These are phyloP conservation scores for Fomitopsis serialis DNA, from an alignment of 768 basidiomycete species.

Conservation along the genomic window DNA sequence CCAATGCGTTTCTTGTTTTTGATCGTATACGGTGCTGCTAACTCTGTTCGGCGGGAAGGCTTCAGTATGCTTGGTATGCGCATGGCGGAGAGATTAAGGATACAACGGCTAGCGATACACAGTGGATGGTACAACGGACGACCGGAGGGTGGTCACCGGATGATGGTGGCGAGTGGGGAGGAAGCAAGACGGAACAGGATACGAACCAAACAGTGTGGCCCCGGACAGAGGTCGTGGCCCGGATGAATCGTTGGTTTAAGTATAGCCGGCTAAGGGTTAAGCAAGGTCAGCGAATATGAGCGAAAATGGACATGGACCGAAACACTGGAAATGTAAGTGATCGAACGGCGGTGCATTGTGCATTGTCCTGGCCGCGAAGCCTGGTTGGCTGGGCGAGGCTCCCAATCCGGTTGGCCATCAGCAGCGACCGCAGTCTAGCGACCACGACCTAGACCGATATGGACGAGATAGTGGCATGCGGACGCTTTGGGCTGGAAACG, in stretches of 20 bases:
- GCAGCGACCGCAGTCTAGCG: background rate
- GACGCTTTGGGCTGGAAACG: background rate
- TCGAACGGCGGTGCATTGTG: background rate
- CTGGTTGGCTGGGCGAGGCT: background rate
- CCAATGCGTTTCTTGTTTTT: slow-evolving; percentile 36
- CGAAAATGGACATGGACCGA: background rate
- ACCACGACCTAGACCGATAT: background rate
- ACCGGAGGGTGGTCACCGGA: background rate
- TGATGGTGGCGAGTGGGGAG: slow-evolving; percentile 2
- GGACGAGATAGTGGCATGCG: background rate
- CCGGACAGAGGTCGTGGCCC: slow-evolving; percentile 8
- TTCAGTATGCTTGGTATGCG: slow-evolving; percentile 7
- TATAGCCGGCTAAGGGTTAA: slow-evolving; percentile 1
- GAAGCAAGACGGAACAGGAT: slow-evolving; percentile 9
- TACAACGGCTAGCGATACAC: slow-evolving; percentile 9
- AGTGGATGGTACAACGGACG: background rate
- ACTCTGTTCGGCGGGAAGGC: background rate
- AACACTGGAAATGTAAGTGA: background rate
- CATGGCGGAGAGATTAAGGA: slow-evolving; percentile 8
- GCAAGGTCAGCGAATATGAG: background rate
- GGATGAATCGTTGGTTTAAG: background rate
- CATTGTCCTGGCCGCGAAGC: background rate
- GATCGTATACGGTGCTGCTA: slow-evolving; percentile 28
- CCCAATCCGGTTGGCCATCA: background rate
- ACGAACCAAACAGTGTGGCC: slow-evolving; percentile 18